phyloP scores from a whole-genome alignment of 176 grass and related monocot genomes.

The Ensete ventricosum region DNA sequence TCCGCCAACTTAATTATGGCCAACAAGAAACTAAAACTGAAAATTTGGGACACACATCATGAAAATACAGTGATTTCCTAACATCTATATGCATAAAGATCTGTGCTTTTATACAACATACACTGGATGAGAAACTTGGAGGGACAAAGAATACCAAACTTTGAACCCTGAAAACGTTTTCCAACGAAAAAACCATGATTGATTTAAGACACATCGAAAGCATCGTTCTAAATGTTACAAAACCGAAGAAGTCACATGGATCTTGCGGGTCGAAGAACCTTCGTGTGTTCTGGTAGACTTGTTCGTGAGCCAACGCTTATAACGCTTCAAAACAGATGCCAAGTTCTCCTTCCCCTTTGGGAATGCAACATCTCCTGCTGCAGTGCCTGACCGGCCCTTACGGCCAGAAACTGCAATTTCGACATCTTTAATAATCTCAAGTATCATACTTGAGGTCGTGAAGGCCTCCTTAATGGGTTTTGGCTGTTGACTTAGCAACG shows the following conservation, averaged over 20 bases:
- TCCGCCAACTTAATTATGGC: neutral
- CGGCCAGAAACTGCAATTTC: constrained; percentile 63
- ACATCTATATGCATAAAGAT: neutral
- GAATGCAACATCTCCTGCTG: constrained; percentile 88
- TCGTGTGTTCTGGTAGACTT: constrained; percentile 23
- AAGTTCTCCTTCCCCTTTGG: constrained; percentile 99
- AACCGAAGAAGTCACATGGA: neutral
- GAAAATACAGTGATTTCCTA: neutral
- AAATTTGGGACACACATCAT: neutral
- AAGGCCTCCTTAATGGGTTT: constrained; percentile 36
- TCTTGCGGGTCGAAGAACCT: constrained; percentile 1
- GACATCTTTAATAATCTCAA: constrained; percentile 83
- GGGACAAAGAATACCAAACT: neutral
- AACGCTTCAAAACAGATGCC: constrained; percentile 92
- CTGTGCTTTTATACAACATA: constrained; percentile 10
- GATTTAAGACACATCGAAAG: neutral
- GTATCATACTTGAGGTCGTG: constrained; percentile 50
- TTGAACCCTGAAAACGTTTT: constrained; percentile 15
- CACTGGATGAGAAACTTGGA: neutral
- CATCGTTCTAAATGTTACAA: neutral
- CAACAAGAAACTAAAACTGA: neutral
- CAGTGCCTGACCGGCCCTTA: constrained; percentile 84
- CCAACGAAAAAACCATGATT: constrained; percentile 20
- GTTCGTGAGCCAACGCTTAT: constrained; percentile 70
- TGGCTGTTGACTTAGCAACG: neutral